These are phyloP conservation scores for Penicillium sp. DNA, from an alignment of 2,329 filamentous ascomycete genomes.

Conservation along the genomic window DNA sequence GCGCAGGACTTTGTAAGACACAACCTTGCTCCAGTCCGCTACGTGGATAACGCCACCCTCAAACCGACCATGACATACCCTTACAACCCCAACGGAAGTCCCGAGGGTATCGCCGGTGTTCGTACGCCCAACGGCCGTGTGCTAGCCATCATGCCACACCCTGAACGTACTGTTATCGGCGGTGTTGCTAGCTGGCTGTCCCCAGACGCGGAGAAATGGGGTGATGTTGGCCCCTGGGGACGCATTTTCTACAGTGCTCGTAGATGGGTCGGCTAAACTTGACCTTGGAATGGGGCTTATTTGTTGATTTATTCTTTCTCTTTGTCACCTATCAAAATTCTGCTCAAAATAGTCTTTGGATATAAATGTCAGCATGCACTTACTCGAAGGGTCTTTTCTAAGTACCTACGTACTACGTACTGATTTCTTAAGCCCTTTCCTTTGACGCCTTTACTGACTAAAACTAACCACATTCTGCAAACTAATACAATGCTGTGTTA, in stretches of 20 bases:
- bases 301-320: neutral
- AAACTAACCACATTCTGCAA: too few relatives aligned
- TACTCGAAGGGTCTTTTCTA: neutral
- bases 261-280: conserved; percentile 67
- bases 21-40: conserved; percentile 72
- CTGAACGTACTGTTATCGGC: conserved; percentile 80
- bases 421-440: too few relatives aligned
- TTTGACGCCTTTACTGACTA: too few relatives aligned
- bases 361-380: neutral
- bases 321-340: neutral
- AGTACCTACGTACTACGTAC: neutral
- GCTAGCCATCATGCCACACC: conserved; percentile 88
- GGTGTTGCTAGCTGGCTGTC: conserved; percentile 75
- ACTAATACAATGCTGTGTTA: too few relatives aligned
- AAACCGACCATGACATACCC: conserved; percentile 78
- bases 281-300: neutral
- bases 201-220: conserved; percentile 62
- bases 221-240: conserved; percentile 79
- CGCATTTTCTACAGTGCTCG: conserved; percentile 83
- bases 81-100: conserved; percentile 83
- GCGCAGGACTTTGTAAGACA: conserved; percentile 55
- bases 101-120: conserved; percentile 75
- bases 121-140: conserved; percentile 74
- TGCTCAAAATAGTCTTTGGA: neutral
- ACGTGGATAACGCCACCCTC: conserved; percentile 73